Percentiles rank a stretch among this genome's conserved stretches.
Conservation (phyloP, 73 alveolate species). For the Paramecium pentaurelia region DNA sequence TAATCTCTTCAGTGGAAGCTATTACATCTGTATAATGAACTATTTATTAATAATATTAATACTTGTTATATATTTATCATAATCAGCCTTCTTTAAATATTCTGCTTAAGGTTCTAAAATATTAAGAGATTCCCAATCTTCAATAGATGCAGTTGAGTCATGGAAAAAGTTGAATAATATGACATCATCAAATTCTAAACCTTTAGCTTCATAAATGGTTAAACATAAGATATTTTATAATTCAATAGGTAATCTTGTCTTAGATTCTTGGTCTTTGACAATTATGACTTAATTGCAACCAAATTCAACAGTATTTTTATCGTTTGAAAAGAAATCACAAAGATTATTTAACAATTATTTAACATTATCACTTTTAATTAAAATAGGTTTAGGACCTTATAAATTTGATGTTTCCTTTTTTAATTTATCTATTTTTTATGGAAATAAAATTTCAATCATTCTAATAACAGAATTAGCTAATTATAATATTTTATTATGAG, state of each 20-base stretch:
- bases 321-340: neutral
- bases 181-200: conserved; percentile 93
- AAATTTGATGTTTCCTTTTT: conserved; percentile 70
- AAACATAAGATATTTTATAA: conserved; percentile 76
- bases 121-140: conserved; percentile 45
- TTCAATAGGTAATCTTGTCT: conserved; percentile 68
- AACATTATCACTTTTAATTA: conserved; percentile 46
- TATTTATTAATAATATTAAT: neutral
- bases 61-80: neutral
- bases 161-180: conserved; percentile 67
- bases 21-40: neutral
- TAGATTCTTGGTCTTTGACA: conserved; percentile 77
- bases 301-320: conserved; percentile 54
- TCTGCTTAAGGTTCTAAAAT: neutral
- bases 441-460: conserved; percentile 77
- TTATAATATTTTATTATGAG: conserved; percentile 79
- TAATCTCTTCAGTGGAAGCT: neutral
- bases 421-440: conserved; percentile 77
- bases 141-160: neutral
- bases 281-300: conserved; percentile 87
- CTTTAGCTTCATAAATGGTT: conserved; percentile 89
- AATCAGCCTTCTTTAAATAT: neutral
- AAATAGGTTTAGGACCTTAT: conserved; percentile 80
- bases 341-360: neutral
- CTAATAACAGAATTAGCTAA: conserved; percentile 78